Conservation (phyloP, 2,329 filamentous ascomycete genomes). For the Monosporascus sp. region DNA sequence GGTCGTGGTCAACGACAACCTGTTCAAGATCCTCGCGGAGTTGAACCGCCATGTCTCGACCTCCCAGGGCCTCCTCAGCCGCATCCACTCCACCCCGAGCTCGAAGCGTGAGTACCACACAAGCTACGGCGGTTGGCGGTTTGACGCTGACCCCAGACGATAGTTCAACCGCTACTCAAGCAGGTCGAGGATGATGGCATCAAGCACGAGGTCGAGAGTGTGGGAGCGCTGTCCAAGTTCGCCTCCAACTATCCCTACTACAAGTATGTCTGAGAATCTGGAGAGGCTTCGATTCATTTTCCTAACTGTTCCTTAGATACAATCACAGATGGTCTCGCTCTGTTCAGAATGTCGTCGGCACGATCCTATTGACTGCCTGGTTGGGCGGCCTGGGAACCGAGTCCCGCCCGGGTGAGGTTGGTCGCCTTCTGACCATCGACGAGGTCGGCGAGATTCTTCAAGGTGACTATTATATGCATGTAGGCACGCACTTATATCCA, state of each 20-base stretch:
- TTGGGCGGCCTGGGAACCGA: constrained; percentile 66
- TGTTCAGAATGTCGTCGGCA: constrained; percentile 70
- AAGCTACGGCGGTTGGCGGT: background rate
- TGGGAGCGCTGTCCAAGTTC: constrained; percentile 63
- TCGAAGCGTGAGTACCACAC: constrained; percentile 39
- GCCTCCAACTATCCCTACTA: constrained; percentile 92
- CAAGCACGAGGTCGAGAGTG: constrained; percentile 63
- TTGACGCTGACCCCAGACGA: constrained; percentile 5
- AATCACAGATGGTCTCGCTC: constrained; percentile 81
- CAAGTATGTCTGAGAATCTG: constrained; percentile 53
- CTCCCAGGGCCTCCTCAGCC: constrained; percentile 76
- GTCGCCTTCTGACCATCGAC: constrained; percentile 76
- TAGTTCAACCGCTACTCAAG: constrained; percentile 64
- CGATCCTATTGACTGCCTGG: constrained; percentile 61
- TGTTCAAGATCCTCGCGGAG: constrained; percentile 73
- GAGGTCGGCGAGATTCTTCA: constrained; percentile 75
- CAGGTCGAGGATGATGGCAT: constrained; percentile 67
- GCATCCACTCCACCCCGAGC: constrained; percentile 82
- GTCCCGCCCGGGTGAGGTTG: constrained; percentile 48
- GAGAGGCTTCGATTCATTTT: background rate
- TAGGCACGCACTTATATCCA: background rate
- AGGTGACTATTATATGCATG: constrained; percentile 40
- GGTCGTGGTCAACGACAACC: constrained; percentile 71
- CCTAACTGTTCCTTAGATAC: constrained; percentile 44
- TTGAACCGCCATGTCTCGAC: constrained; percentile 80